phyloP scores from a whole-genome alignment of 805 yeast genomes.

The Candida pini region DNA sequence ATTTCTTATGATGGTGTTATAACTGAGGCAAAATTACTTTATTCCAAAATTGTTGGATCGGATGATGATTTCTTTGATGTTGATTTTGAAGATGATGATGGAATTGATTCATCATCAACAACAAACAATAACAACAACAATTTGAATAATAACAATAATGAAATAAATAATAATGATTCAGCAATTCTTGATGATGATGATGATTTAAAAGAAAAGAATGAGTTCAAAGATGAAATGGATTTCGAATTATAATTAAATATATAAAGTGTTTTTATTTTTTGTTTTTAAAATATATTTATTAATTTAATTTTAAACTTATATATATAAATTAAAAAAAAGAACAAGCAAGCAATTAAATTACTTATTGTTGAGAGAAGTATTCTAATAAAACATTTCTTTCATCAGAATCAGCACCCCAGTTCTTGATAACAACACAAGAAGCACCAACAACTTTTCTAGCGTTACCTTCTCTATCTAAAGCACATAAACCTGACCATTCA shows the following conservation, averaged over 20 bases:
- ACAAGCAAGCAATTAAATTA: conserved; percentile 10
- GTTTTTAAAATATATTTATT: neutral
- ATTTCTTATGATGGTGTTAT: conserved; percentile 88
- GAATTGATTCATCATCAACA: conserved; percentile 24
- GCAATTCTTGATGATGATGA: conserved; percentile 36
- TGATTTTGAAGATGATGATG: conserved; percentile 94
- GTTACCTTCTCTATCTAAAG: conserved; percentile 99
- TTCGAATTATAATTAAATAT: conserved; percentile 24
- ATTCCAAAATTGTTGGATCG: conserved; percentile 78
- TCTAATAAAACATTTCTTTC: conserved; percentile 95
- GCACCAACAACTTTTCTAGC: conserved; percentile 99
- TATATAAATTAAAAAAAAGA: conserved; percentile 1
- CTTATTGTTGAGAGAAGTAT: conserved; percentile 87
- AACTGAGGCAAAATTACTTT: conserved; percentile 71
- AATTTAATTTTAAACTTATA: neutral
- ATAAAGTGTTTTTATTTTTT: neutral
- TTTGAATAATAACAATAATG: neutral
- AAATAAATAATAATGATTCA: conserved; percentile 16
- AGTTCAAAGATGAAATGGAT: conserved; percentile 33
- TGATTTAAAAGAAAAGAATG: conserved; percentile 7
- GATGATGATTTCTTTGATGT: conserved; percentile 95
- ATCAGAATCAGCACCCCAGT: conserved; percentile 99
- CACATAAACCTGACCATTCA: conserved; percentile 99
- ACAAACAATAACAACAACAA: neutral
- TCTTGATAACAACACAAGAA: conserved; percentile 97